phyloP scores from a whole-genome alignment of 73 alveolate species.

The Tetrahymena borealis region DNA sequence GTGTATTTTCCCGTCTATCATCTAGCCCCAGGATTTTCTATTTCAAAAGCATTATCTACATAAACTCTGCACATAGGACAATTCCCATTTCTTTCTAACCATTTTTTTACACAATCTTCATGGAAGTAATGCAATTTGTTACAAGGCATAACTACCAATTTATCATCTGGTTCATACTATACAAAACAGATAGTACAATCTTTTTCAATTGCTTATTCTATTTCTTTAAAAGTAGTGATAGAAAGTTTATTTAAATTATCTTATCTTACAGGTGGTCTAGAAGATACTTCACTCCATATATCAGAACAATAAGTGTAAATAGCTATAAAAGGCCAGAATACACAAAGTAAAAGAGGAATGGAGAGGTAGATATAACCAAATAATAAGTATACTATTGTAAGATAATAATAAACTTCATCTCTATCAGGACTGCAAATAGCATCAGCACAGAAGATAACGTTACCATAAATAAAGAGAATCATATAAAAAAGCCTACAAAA shows the following conservation, averaged over 20 bases:
- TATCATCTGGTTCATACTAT: background rate
- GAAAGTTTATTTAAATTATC: background rate
- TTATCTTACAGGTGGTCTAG: background rate
- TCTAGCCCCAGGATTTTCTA: background rate
- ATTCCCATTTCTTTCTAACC: background rate
- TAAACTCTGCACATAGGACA: background rate
- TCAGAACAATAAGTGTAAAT: background rate
- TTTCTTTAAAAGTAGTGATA: background rate
- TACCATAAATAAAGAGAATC: background rate
- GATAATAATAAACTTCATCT: background rate
- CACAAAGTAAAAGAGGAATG: background rate
- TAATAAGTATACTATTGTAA: background rate
- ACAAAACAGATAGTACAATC: constrained; percentile 13
- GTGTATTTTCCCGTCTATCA: too few species aligned
- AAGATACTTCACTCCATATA: background rate
- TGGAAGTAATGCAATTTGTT: background rate
- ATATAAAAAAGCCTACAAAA: background rate
- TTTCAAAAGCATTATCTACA: background rate
- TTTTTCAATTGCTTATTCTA: background rate
- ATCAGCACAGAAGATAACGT: background rate
- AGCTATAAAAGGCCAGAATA: background rate
- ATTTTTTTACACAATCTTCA: constrained; percentile 1
- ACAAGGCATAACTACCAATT: constrained; percentile 10
- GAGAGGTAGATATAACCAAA: background rate
- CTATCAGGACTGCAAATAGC: background rate